Percentiles rank a stretch among this genome's conserved stretches.
phyloP scores from a whole-genome alignment of 2,329 filamentous ascomycete species.

The Aspergillus phoenicis region DNA sequence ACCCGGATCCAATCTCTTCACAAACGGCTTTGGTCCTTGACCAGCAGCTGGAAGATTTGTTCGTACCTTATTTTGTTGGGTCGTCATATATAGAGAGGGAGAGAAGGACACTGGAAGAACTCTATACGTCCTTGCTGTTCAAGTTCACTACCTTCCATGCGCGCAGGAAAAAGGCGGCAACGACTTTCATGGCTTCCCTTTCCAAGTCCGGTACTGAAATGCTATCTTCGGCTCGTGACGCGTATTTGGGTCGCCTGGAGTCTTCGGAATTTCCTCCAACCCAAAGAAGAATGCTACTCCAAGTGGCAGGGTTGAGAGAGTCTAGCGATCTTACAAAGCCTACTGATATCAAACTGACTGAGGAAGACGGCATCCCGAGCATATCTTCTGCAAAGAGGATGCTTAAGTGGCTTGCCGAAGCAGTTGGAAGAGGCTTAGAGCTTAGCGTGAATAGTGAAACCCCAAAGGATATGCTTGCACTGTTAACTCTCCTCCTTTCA shows the following conservation, averaged over 20 bases:
- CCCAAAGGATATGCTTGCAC: slow-evolving; percentile 85
- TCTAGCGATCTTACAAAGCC: slow-evolving; percentile 67
- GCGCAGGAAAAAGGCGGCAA: slow-evolving; percentile 78
- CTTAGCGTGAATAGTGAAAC: slow-evolving; percentile 86
- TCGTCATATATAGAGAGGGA: slow-evolving; percentile 68
- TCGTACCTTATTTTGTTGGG: slow-evolving; percentile 67
- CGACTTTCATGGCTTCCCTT: slow-evolving; percentile 88
- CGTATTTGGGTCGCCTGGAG: slow-evolving; percentile 85
- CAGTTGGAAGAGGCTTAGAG: slow-evolving; percentile 86
- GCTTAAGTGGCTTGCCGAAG: slow-evolving; percentile 96
- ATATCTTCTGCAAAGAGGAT: slow-evolving; percentile 92
- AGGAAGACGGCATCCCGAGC: slow-evolving; percentile 83
- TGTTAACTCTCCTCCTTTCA: slow-evolving; percentile 79
- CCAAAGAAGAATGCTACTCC: slow-evolving; percentile 86
- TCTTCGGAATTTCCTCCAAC: slow-evolving; percentile 84
- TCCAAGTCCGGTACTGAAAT: slow-evolving; percentile 89
- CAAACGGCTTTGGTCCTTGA: slow-evolving; percentile 75
- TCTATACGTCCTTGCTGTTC: slow-evolving; percentile 90
- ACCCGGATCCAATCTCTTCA: slow-evolving; percentile 86
- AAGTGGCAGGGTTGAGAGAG: slow-evolving; percentile 79
- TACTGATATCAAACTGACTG: slow-evolving; percentile 85
- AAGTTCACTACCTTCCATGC: slow-evolving; percentile 93
- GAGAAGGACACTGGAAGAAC: slow-evolving; percentile 70
- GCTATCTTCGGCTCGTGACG: slow-evolving; percentile 83
- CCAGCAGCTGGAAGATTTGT: slow-evolving; percentile 67